Evolutionary conservation across 495 filamentous ascomycete species (phyloP).

Genomic region (Monascus purpureus): DNA sequence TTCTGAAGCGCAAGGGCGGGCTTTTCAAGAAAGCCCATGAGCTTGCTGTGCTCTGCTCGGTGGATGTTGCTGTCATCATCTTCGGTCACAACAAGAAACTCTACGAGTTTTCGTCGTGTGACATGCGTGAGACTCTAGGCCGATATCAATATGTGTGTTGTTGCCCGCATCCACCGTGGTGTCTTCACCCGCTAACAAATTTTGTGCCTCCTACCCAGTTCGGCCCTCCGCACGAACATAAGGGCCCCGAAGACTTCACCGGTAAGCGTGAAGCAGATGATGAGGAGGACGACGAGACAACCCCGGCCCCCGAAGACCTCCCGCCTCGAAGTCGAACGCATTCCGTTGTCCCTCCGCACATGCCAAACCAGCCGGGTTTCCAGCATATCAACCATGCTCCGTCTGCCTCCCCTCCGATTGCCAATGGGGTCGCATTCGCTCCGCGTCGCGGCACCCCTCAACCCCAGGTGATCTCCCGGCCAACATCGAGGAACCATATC

Average conservation of each 20-base stretch:
- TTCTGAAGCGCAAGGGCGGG: slow-evolving; percentile 95
- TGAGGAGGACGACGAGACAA: slow-evolving; percentile 71
- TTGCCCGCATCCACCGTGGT: slow-evolving; percentile 14
- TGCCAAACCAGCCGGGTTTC: slow-evolving; percentile 60
- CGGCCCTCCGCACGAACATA: slow-evolving; percentile 85
- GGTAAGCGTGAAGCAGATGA: slow-evolving; percentile 74
- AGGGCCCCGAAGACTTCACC: slow-evolving; percentile 85
- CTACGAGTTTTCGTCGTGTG: slow-evolving; percentile 88
- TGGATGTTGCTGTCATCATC: slow-evolving; percentile 97
- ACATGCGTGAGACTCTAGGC: slow-evolving; percentile 79
- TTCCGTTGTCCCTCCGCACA: slow-evolving; percentile 57
- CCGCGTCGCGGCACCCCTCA: slow-evolving; percentile 69
- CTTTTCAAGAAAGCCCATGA: slow-evolving; percentile 99
- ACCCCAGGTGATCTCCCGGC: slow-evolving; percentile 61
- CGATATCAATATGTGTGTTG: slow-evolving; percentile 77
- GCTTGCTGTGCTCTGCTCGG: slow-evolving; percentile 91
- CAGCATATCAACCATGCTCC: slow-evolving; percentile 75
- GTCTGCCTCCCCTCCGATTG: slow-evolving; percentile 80
- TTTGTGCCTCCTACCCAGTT: slow-evolving; percentile 40
- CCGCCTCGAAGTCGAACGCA: slow-evolving; percentile 31
- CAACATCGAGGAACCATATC: slow-evolving; percentile 66
- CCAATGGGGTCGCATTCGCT: slow-evolving; percentile 59
- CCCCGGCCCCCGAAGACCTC: slow-evolving; percentile 48
- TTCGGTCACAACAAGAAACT: slow-evolving; percentile 97
- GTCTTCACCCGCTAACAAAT: slow-evolving; percentile 1